Evolutionary conservation across 2,329 filamentous ascomycete genomes (phyloP), one percentile per base, ranked within the genome.

Genomic region (Hypoxylon sp.): DNA sequence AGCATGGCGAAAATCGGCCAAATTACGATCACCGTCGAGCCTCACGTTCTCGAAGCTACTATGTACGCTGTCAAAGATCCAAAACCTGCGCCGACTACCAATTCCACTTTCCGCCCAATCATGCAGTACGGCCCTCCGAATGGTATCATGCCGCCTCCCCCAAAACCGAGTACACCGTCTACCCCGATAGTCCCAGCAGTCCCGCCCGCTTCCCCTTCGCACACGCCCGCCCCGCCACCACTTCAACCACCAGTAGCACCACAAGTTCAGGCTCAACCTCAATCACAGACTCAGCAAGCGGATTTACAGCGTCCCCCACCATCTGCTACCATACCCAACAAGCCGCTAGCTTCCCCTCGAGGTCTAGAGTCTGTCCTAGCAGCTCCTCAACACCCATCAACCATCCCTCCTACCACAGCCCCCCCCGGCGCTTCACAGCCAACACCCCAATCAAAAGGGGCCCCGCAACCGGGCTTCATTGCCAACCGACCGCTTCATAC

Each of bases 31-130:
- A 91, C 89, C 22, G 89, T 94, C 66, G 93, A 94, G 78, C 93
- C 93, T 48, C 92, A 96, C 76, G 87, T 92, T 47, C 88, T 96
- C 73, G 91, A 94, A 72, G 92, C 92, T 14, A 91, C 87, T 51
- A 88, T 94, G 83, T 94, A 86, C 76, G 86, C 87, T 19, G 89
- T 94, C 65, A 92, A 92, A 75, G 90, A 92, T 58, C 83, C 86
- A 6, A 88, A 87, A 70, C 83, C 82, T 54, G 79, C 82, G 39
- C 79, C 81, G 42, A 24, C 81, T 79, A 67, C 80, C 76, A 63
- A 72, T 75, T 66, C 69, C 22, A 72, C 76, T 8, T 79, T 81
- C 65, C 85, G 89, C 47, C 89, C 89, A 2, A 84, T 91, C 39
- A 81, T 91, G 61, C 89, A 91, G 74, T 91, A 91, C 75, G 89